Evolutionary conservation across 2,329 filamentous ascomycete species (phyloP), one percentile per base, ranked within the genome.

Genomic region (Graphilbum ipis-grandicollis): DNA sequence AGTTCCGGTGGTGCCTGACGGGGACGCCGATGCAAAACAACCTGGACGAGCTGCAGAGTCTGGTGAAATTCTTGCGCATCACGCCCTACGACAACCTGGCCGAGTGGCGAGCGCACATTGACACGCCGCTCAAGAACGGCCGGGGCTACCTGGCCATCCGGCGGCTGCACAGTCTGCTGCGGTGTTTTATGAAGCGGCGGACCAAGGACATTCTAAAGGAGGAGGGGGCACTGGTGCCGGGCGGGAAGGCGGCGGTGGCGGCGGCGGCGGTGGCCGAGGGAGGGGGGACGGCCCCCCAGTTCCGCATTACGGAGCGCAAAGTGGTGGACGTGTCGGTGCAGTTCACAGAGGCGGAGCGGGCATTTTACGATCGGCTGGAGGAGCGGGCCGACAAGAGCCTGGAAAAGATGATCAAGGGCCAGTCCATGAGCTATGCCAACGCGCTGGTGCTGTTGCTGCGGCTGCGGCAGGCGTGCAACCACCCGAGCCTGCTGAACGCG

Each of bases 21-120:
- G 90, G 90, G 37, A 98, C 90, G 2, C 90, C 90, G 0, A 85
- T 98, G 78, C 90, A 98, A 53, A 98, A 98, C 58, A 96, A 93
- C 48, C 70, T 98, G 6, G 90, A 98, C 46, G 90, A 98, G 56
- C 62, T 98, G 36, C 90, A 98, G 52, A 93, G 84, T 46, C 61
- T 98, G 37, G 83, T 98, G 53, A 82, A 78, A 43, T 98, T 98
- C 55, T 65, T 98, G 28, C 76, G 82, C 14, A 93, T 98, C 51
- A 79, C 81, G 47, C 90, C 90, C 1, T 96, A 90, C 50, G 78
- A 92, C 49, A 76, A 94, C 39, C 63, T 94, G 17, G 68, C 71
- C 9, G 74, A 79, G 41, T 98, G 90, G 88, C 86, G 88, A 47
- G 79, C 86, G 14, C 78, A 92, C 40, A 98, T 98, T 41, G 86